A percentile compares a stretch with the other conserved stretches of the same genome.
Evolutionary conservation across 2,329 filamentous ascomycete genomes (phyloP).

Genomic region (Ceratocystis cubensis): DNA sequence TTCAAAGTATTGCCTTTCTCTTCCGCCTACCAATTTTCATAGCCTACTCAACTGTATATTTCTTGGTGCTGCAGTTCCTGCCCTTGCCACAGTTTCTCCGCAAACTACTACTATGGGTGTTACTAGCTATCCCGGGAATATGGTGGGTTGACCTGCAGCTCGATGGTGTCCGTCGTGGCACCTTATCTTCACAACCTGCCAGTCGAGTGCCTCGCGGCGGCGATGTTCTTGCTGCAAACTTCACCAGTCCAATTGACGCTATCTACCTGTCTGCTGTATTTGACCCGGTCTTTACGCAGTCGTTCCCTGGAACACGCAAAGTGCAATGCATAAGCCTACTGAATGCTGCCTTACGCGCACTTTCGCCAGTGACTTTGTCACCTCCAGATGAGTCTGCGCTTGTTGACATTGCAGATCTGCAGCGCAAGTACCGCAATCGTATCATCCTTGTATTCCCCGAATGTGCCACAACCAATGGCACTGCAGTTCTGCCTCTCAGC

Average conservation of each 20-base stretch:
- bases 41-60: constrained; percentile 55
- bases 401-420: constrained; percentile 49
- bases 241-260: constrained; percentile 84
- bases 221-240: constrained; percentile 77
- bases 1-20: constrained; percentile 62
- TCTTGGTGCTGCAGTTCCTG: constrained; percentile 70
- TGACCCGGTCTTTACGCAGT: constrained; percentile 83
- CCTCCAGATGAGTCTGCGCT: constrained; percentile 38
- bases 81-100: constrained; percentile 52
- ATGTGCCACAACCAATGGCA: constrained; percentile 86
- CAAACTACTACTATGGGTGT: constrained; percentile 76
- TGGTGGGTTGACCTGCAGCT: constrained; percentile 99
- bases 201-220: constrained; percentile 65
- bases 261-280: constrained; percentile 93
- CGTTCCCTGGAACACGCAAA: constrained; percentile 60
- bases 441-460: constrained; percentile 85
- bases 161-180: constrained; percentile 88
- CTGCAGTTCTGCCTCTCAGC: constrained; percentile 73
- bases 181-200: constrained; percentile 59
- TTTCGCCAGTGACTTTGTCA: constrained; percentile 44
- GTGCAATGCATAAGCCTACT: constrained; percentile 69
- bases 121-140: constrained; percentile 79
- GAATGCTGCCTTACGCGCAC: constrained; percentile 59
- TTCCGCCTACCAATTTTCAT: constrained; percentile 70
- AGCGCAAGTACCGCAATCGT: constrained; percentile 56